These are phyloP conservation scores for Fusarium fujikuroi DNA, from an alignment of 2,329 filamentous ascomycete genomes.

Conservation along the genomic window DNA sequence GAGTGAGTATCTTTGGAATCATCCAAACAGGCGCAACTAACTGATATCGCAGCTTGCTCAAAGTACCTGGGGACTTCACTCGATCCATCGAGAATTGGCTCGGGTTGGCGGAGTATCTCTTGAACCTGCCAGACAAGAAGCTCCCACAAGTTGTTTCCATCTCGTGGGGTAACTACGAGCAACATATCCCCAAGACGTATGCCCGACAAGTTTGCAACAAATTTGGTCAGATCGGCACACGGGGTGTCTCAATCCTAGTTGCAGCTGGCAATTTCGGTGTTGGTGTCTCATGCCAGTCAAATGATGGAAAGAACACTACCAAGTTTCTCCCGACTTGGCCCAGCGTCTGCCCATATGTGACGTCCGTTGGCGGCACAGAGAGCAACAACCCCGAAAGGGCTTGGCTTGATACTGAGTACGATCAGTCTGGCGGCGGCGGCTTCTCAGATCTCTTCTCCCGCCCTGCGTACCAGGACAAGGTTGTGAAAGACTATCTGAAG, in stretches of 20 bases:
- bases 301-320: slow-evolving; percentile 49
- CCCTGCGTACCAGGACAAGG: slow-evolving; percentile 58
- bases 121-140: slow-evolving; percentile 61
- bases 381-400: slow-evolving; percentile 60
- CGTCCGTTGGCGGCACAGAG: slow-evolving; percentile 69
- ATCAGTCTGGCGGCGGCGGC: slow-evolving; percentile 56
- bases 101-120: slow-evolving; percentile 69
- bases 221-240: slow-evolving; percentile 72
- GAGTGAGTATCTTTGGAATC: slow-evolving; percentile 43
- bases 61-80: slow-evolving; percentile 41
- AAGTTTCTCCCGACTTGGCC: slow-evolving; percentile 52
- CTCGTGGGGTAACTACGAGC: slow-evolving; percentile 78
- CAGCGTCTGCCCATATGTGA: slow-evolving; percentile 68
- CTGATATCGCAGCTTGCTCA: slow-evolving; percentile 19
- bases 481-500: slow-evolving; percentile 57
- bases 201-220: slow-evolving; percentile 62
- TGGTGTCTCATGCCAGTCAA: slow-evolving; percentile 50
- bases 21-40: neutral
- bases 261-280: slow-evolving; percentile 67
- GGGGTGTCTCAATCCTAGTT: slow-evolving; percentile 75
- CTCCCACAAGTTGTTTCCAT: slow-evolving; percentile 73
- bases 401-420: slow-evolving; percentile 66
- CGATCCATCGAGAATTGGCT: slow-evolving; percentile 73
- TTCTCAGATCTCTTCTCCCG: slow-evolving; percentile 60
- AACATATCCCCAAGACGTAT: slow-evolving; percentile 69